Base-by-base conservation (phyloP, 805 yeast genomes). In the Saturnispora dispora region DNA sequence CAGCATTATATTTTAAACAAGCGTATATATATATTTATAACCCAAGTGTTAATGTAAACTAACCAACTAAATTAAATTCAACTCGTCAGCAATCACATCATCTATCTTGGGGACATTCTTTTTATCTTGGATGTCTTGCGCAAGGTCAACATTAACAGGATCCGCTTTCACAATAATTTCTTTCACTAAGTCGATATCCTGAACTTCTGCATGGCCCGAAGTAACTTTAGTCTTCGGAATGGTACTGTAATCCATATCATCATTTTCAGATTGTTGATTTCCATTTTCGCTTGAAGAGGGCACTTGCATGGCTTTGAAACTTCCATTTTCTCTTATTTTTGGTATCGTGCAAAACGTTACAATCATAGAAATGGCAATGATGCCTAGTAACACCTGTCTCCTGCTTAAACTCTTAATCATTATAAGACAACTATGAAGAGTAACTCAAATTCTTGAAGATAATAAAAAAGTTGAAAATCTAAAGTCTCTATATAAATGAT, bases 331-430 rank as follows among this genome's bases (percentile, higher is more conserved):
- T 18, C 23, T n/a, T 27, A 41, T 23, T 15, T 28, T 50, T 27
- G 58, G 55, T 4, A 55, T 51, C 56, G 53, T 55, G 5, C 51
- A 25, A 13, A 55, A 17, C 3, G 53, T 42, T 22, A 49, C 52
- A n/a, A 52, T 2, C 44, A 55, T 44, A n/a, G 45, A 8, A 10
- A 42, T 4, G 17, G 25, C 36, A 25, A 48, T 9, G 13, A 48
- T 22, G 13, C 22, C 20, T 3, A 27, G 7, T 5, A 41, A 5
- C 8, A 22, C 25, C 3, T 30, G 36, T n/a, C 25, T 47, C 22
- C 23, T 47, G 37, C n/a, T 41, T 30, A 25, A 27, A 20, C 46
- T 28, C 23, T 37, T 37, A 13, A 46, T 35, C 36, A 46, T 36
- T 11, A 25, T 30, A 15, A 13, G 13, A 22, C 27, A 15, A 10